phyloP scores from a whole-genome alignment of 768 basidiomycete genomes.

The Leccinum variicolor region DNA sequence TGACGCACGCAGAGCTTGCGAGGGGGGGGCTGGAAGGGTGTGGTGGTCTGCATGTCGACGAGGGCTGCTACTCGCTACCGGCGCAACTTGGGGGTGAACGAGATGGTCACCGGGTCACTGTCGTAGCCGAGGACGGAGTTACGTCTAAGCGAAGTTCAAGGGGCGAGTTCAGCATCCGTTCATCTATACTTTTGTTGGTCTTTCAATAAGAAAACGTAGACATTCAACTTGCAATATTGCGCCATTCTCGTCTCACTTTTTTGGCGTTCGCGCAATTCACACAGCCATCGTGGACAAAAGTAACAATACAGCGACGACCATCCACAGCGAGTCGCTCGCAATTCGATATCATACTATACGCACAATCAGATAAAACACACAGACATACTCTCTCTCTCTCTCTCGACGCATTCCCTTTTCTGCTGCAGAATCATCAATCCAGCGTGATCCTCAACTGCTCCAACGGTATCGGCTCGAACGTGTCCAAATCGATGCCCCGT shows the following conservation, averaged over 20 bases:
- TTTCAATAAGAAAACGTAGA: no score
- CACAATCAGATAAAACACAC: constrained; percentile 31
- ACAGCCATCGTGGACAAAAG: constrained; percentile 18
- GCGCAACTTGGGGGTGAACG: background rate
- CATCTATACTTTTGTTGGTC: no score
- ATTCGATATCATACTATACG: constrained; percentile 36
- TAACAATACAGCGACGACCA: constrained; percentile 31
- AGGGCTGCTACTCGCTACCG: no score
- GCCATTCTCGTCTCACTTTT: constrained; percentile 15
- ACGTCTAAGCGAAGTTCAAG: background rate
- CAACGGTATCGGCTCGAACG: constrained; percentile 95
- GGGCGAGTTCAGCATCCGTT: background rate
- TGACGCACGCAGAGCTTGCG: constrained; percentile 90
- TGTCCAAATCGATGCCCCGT: constrained; percentile 82
- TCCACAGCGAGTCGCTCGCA: constrained; percentile 23
- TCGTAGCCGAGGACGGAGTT: no score
- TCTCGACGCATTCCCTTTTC: constrained; percentile 23
- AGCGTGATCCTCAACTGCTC: constrained; percentile 93
- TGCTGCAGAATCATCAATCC: constrained; percentile 55
- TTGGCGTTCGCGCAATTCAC: constrained; percentile 10
- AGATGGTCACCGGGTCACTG: constrained; percentile 31
- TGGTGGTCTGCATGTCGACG: background rate
- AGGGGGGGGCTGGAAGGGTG: constrained; percentile 21
- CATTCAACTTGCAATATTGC: constrained; percentile 31
- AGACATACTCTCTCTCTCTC: background rate